These are phyloP conservation scores for Rhinocladiella similis DNA, from an alignment of 2,329 filamentous ascomycete genomes.

Conservation along the genomic window DNA sequence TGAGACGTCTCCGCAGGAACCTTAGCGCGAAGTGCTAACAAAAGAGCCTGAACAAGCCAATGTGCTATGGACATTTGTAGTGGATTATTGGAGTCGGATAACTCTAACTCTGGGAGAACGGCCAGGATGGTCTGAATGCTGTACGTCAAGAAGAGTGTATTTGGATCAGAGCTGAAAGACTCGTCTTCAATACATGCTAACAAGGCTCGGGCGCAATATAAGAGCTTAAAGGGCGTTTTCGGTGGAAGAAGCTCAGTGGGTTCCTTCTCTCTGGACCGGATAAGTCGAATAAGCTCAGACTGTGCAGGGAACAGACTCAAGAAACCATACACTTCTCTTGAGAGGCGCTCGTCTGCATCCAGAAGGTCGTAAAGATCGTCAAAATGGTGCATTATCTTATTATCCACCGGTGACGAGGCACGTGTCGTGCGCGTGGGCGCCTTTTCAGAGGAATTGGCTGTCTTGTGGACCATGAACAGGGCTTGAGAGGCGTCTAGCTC, in stretches of 20 bases:
- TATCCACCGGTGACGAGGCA: constrained; percentile 61
- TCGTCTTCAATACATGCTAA: constrained; percentile 59
- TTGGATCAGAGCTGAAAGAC: constrained; percentile 38
- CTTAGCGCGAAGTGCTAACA: constrained; percentile 57
- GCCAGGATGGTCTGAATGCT: constrained; percentile 57
- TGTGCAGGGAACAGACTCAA: constrained; percentile 70
- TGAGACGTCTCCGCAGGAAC: constrained; percentile 30
- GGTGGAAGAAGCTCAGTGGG: constrained; percentile 66
- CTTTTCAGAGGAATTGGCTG: constrained; percentile 26
- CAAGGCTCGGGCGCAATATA: constrained; percentile 72
- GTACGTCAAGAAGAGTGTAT: constrained; percentile 41
- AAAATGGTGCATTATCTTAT: constrained; percentile 79
- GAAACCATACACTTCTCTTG: constrained; percentile 71
- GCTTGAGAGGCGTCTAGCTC: constrained; percentile 44
- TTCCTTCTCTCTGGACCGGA: constrained; percentile 56
- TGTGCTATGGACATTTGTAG: constrained; percentile 53
- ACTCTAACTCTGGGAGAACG: constrained; percentile 60
- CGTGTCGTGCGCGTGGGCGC: constrained; percentile 45
- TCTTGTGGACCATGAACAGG: constrained; percentile 35
- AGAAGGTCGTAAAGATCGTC: constrained; percentile 80
- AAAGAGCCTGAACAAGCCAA: constrained; percentile 59
- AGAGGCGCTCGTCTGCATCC: constrained; percentile 68
- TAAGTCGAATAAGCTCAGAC: constrained; percentile 58
- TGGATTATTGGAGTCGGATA: constrained; percentile 49
- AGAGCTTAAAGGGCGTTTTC: constrained; percentile 68